Evolutionary conservation across 2,329 filamentous ascomycete genomes (phyloP).

Genomic region (Trichoderma sp.): DNA sequence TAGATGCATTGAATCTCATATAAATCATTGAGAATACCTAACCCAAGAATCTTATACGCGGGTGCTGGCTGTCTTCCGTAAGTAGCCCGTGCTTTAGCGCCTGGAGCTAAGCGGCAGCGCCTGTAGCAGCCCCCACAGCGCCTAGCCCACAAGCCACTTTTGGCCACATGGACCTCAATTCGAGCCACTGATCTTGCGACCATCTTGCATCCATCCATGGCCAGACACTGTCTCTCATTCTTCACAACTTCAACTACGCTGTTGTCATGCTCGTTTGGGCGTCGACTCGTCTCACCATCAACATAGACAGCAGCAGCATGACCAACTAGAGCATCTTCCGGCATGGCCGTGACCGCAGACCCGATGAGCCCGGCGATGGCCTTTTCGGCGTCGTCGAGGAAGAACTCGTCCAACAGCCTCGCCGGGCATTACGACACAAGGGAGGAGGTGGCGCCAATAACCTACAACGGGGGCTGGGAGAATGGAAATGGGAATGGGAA

Average conservation of each 20-base stretch:
- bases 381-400: constrained; percentile 17
- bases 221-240: neutral
- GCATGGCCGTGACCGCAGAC: constrained; percentile 31
- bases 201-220: neutral
- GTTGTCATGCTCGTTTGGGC: neutral
- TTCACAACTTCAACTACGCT: neutral
- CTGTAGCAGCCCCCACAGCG: neutral
- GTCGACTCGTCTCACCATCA: neutral
- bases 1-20: neutral
- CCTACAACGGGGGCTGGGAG: neutral
- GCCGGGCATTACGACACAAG: neutral
- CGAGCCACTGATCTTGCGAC: neutral
- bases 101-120: neutral
- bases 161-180: constrained; percentile 14
- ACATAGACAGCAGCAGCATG: neutral
- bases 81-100: neutral
- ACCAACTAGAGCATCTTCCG: neutral
- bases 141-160: constrained; percentile 5
- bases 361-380: constrained; percentile 27
- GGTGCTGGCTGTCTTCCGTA: too few species aligned
- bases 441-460: neutral
- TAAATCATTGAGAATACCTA: neutral
- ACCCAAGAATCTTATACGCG: too few species aligned
- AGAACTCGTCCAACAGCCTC: neutral
- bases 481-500: neutral